These are phyloP conservation scores for Lepidium didymum DNA, from an alignment of 345 rosid genomes.

Conservation along the genomic window DNA sequence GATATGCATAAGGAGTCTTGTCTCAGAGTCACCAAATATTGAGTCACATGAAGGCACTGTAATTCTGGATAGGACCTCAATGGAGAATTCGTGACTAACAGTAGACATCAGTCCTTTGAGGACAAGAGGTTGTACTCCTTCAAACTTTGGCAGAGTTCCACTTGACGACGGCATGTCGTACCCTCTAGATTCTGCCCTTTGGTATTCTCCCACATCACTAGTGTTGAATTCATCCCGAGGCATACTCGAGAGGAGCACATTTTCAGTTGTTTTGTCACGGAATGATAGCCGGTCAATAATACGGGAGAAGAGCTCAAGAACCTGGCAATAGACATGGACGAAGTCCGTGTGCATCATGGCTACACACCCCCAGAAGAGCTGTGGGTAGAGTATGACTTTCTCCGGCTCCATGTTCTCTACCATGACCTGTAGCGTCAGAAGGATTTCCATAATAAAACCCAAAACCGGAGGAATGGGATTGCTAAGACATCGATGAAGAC, in stretches of 20 bases:
- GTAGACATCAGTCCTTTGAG: slow-evolving; percentile 94
- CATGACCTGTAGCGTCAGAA: slow-evolving; percentile 93
- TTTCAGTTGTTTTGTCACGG: slow-evolving; percentile 89
- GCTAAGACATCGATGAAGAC: slow-evolving; percentile 93
- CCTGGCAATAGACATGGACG: slow-evolving; percentile 96
- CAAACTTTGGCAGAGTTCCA: slow-evolving; percentile 77
- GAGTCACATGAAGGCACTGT: slow-evolving; percentile 94
- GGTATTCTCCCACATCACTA: slow-evolving; percentile 52
- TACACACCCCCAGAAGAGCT: slow-evolving; percentile 97
- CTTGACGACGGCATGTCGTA: slow-evolving; percentile 60
- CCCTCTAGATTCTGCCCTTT: slow-evolving; percentile 59
- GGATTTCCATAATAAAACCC: slow-evolving; percentile 94
- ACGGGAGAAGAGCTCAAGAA: slow-evolving; percentile 90
- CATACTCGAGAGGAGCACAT: slow-evolving; percentile 96
- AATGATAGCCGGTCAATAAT: slow-evolving; percentile 85
- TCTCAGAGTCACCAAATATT: slow-evolving; percentile 85
- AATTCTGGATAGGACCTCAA: slow-evolving; percentile 80
- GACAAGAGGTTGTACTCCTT: slow-evolving; percentile 97
- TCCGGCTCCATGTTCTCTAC: slow-evolving; percentile 99
- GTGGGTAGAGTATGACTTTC: slow-evolving; percentile 95
- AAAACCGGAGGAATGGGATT: slow-evolving; percentile 93
- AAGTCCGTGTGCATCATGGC: slow-evolving; percentile 99
- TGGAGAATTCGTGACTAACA: slow-evolving; percentile 83
- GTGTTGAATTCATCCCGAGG: slow-evolving; percentile 78
- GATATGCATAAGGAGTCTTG: slow-evolving; percentile 95